Evolutionary conservation across 2,329 filamentous ascomycete genomes (phyloP).

Genomic region (Diaporthe sp.): DNA sequence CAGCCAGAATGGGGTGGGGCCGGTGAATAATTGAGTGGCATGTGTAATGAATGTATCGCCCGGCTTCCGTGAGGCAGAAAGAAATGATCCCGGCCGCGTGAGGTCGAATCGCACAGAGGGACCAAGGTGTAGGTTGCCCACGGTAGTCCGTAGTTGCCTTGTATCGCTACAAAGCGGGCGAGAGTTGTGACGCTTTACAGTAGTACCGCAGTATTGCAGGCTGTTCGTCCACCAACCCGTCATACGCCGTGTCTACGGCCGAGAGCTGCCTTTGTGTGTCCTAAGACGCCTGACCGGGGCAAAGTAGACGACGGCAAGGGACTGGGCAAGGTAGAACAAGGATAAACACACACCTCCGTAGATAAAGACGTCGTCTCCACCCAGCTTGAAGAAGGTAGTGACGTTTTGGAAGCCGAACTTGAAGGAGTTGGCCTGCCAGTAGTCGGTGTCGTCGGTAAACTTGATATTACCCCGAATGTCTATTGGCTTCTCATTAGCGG

Average conservation of each 20-base stretch:
- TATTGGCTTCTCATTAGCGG: constrained; percentile 41
- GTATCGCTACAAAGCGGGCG: neutral
- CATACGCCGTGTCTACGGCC: constrained; percentile 34
- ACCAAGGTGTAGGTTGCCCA: neutral
- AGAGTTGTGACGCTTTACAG: constrained; percentile 10
- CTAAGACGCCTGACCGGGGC: neutral
- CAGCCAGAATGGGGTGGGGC: neutral
- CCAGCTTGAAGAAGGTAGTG: constrained; percentile 76
- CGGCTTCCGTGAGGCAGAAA: constrained; percentile 20
- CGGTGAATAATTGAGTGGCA: neutral
- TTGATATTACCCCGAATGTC: constrained; percentile 57
- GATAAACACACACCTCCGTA: constrained; percentile 63
- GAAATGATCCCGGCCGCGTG: neutral
- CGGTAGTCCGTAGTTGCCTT: constrained; percentile 1
- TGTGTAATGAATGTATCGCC: constrained; percentile 20
- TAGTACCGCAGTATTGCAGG: neutral
- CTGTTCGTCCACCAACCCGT: neutral
- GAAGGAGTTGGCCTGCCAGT: constrained; percentile 76
- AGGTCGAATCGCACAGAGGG: neutral
- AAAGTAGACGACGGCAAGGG: neutral
- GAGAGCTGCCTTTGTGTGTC: constrained; percentile 4
- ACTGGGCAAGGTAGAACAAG: neutral
- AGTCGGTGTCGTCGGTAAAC: constrained; percentile 75
- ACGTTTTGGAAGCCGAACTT: constrained; percentile 74
- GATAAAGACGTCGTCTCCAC: constrained; percentile 75